These are phyloP conservation scores for Thalia dealbata DNA, from an alignment of 176 grass and related monocot species.

Conservation along the genomic window DNA sequence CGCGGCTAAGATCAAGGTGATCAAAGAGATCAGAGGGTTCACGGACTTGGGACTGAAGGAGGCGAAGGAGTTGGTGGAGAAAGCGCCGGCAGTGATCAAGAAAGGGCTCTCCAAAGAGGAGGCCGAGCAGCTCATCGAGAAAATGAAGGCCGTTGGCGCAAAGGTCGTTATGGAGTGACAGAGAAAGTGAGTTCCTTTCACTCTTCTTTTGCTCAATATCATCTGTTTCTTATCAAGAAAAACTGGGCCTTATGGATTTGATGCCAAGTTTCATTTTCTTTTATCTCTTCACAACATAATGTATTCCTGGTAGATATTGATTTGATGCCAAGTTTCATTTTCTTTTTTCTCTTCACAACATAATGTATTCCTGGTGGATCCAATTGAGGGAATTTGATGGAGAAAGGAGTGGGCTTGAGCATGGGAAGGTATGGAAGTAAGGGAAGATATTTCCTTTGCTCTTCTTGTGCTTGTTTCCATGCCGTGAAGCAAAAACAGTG, in stretches of 20 bases:
- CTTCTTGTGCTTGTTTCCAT: not conserved
- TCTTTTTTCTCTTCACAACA: slow-evolving; percentile 6
- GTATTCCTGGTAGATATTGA: not conserved
- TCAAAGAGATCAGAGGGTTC: slow-evolving; percentile 87
- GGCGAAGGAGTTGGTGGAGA: slow-evolving; percentile 94
- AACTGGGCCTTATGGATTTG: not conserved
- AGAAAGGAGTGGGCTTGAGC: not conserved
- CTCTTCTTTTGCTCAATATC: not conserved
- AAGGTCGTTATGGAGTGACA: slow-evolving; percentile 77
- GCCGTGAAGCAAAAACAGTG: not conserved
- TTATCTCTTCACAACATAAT: slow-evolving; percentile 7
- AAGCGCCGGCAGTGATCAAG: slow-evolving; percentile 71
- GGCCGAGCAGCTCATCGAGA: slow-evolving; percentile 61
- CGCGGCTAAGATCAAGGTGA: slow-evolving; percentile 95
- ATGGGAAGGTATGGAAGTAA: not conserved
- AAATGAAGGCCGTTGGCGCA: slow-evolving; percentile 80
- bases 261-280: not conserved
- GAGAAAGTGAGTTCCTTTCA: slow-evolving; percentile 1
- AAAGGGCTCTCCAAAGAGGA: slow-evolving; percentile 77
- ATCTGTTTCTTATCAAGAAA: not conserved
- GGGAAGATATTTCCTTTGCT: not conserved
- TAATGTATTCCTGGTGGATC: not conserved
- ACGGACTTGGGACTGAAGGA: slow-evolving; percentile 90
- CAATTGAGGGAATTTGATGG: not conserved
- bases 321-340: not conserved